phyloP scores from a whole-genome alignment of 495 filamentous ascomycete genomes.

The Corynascus novoguineensis region DNA sequence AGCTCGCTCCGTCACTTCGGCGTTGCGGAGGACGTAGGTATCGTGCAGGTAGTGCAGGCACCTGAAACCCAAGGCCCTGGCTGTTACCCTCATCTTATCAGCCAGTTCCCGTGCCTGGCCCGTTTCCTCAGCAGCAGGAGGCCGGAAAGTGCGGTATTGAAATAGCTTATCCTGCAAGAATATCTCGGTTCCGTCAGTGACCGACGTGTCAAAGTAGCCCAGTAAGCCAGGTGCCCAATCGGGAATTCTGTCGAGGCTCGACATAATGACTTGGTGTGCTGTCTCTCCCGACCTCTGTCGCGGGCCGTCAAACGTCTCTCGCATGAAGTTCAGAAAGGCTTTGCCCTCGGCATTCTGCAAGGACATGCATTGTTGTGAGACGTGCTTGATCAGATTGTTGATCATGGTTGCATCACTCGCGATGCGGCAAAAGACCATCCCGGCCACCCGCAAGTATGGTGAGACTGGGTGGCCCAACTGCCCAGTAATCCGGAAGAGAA shows the following conservation, averaged over 20 bases:
- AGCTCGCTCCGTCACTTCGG: conserved; percentile 38
- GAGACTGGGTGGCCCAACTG: conserved; percentile 27
- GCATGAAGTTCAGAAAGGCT: conserved; percentile 41
- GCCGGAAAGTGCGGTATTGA: conserved; percentile 27
- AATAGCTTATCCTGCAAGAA: conserved; percentile 56
- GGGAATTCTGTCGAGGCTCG: conserved; percentile 47
- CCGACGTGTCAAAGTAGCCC: conserved; percentile 51
- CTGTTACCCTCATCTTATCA: conserved; percentile 27
- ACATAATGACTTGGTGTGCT: conserved; percentile 23
- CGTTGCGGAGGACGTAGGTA: conserved; percentile 35
- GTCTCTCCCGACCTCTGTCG: conserved; percentile 21
- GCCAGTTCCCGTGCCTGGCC: conserved; percentile 23
- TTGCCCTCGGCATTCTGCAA: conserved; percentile 39
- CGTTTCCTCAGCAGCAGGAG: conserved; percentile 18
- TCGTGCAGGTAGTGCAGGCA: conserved; percentile 47
- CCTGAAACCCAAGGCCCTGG: conserved; percentile 36
- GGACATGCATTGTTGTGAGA: conserved; percentile 33
- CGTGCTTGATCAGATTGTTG: conserved; percentile 30
- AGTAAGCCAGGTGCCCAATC: conserved; percentile 66
- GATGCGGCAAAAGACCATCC: conserved; percentile 31
- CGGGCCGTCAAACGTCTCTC: conserved; percentile 29
- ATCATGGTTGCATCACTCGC: conserved; percentile 26
- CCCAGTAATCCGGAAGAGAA: conserved; percentile 32
- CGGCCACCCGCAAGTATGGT: conserved; percentile 36
- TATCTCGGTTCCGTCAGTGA: conserved; percentile 50